Percentiles rank a stretch among this genome's conserved stretches.
These are phyloP conservation scores for Funneliformis geosporum DNA, from an alignment of 192 early-diverging fungal species.

Conservation along the genomic window DNA sequence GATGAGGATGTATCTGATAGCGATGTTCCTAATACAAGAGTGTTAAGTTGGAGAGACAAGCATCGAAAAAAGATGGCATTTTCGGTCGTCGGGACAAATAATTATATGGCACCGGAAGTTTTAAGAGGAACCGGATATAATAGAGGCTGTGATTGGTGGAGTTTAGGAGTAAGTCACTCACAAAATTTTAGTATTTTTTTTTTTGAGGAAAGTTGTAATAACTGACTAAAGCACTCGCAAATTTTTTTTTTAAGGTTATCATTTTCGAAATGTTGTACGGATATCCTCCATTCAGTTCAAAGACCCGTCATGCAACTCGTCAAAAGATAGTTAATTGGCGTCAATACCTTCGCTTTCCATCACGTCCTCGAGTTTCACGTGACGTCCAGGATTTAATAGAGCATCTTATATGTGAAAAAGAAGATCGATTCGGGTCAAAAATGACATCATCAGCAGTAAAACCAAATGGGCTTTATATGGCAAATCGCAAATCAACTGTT, in stretches of 20 bases:
- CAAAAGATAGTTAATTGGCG: slow-evolving; percentile 71
- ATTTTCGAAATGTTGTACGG: slow-evolving; percentile 78
- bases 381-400: slow-evolving; percentile 65
- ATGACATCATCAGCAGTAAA: slow-evolving; percentile 36
- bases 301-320: slow-evolving; percentile 60
- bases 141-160: slow-evolving; percentile 73
- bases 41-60: slow-evolving; percentile 55
- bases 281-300: slow-evolving; percentile 66
- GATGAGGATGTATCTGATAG: slow-evolving; percentile 52
- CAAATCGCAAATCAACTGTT: slow-evolving; percentile 37
- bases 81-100: slow-evolving; percentile 85
- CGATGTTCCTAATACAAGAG: slow-evolving; percentile 52
- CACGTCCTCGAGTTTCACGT: slow-evolving; percentile 49
- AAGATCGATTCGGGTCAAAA: slow-evolving; percentile 53
- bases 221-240: neutral
- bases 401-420: slow-evolving; percentile 59
- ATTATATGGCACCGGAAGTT: slow-evolving; percentile 95
- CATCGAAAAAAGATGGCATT: slow-evolving; percentile 60
- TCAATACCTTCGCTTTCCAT: slow-evolving; percentile 59
- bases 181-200: neutral
- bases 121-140: slow-evolving; percentile 54
- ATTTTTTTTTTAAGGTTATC: slow-evolving; percentile 45
- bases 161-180: slow-evolving; percentile 57
- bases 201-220: slow-evolving; percentile 8
- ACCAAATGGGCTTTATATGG: slow-evolving; percentile 39